Percentiles rank a stretch among this genome's conserved stretches.
Conservation (phyloP, 2,329 filamentous ascomycete species). For the Exophiala oligosperma region DNA sequence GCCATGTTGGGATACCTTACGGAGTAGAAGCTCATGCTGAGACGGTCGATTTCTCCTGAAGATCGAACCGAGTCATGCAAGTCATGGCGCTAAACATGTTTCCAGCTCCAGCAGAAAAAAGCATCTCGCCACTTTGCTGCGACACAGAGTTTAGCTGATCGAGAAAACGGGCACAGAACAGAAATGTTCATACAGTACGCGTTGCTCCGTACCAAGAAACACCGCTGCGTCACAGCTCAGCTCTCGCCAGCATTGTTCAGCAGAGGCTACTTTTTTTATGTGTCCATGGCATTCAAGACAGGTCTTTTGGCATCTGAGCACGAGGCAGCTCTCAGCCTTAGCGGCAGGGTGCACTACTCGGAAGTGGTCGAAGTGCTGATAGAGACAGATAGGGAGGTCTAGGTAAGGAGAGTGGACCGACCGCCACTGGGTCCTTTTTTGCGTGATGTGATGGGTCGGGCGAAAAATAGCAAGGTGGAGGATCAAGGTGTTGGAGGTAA, state of each 20-base stretch:
- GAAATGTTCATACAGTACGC: too few species aligned
- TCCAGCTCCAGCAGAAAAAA: background rate
- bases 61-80: conserved; percentile 13
- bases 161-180: too few species aligned
- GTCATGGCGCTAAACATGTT: conserved; percentile 9
- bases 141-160: background rate
- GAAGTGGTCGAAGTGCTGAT: background rate
- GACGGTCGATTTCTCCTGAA: conserved; percentile 12
- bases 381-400: conserved; percentile 14
- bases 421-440: background rate
- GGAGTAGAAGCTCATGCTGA: conserved; percentile 6
- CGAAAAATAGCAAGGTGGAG: background rate
- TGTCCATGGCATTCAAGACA: conserved; percentile 6
- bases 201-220: too few species aligned
- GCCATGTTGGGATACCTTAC: too few species aligned
- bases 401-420: conserved; percentile 7
- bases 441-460: background rate
- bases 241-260: background rate
- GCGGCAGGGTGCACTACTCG: background rate
- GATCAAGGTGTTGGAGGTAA: background rate
- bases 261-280: background rate
- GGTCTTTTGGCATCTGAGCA: conserved; percentile 10
- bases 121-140: background rate
- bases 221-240: background rate
- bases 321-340: conserved; percentile 8